phyloP scores from a whole-genome alignment of 2,329 filamentous ascomycete species.

The Diaporthe helianthi region DNA sequence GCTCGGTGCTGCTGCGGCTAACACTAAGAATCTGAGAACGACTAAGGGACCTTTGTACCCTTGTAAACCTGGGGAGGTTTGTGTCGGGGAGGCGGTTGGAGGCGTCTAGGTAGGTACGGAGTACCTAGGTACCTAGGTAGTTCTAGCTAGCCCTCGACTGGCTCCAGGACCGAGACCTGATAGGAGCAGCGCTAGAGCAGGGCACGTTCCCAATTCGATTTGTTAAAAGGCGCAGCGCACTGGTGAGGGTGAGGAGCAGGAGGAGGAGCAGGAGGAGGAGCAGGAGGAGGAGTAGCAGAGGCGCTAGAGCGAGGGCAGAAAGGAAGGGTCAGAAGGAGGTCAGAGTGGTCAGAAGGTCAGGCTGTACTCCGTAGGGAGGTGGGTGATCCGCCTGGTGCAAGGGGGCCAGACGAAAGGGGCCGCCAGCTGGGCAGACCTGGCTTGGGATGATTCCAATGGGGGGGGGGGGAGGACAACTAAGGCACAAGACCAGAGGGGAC shows the following conservation, averaged over 20 bases:
- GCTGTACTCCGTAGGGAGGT: conserved; percentile 8
- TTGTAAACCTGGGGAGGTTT: not conserved
- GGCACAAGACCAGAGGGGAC: not conserved
- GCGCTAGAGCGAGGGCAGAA: not conserved
- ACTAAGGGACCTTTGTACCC: conserved; percentile 10
- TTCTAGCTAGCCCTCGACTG: conserved; percentile 13
- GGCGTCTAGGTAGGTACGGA: no score
- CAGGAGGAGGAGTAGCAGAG: not conserved
- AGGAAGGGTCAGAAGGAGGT: conserved; percentile 14
- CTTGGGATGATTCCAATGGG: conserved; percentile 4
- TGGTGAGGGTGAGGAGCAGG: conserved; percentile 11
- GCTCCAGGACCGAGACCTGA: conserved; percentile 12
- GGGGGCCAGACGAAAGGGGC: conserved; percentile 22
- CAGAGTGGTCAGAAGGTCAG: conserved; percentile 25
- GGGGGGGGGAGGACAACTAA: not conserved
- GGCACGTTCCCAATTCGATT: conserved; percentile 20
- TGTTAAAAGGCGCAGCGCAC: not conserved
- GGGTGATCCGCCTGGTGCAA: conserved; percentile 31
- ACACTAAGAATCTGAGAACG: conserved; percentile 15
- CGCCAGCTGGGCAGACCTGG: conserved; percentile 1
- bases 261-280: conserved; percentile 8
- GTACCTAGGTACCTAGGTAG: not conserved
- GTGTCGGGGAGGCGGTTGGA: not conserved
- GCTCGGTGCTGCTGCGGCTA: conserved; percentile 26
- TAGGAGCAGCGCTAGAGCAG: conserved; percentile 8